These are phyloP conservation scores for Talaromyces marneffei DNA, from an alignment of 2,329 filamentous ascomycete species.

Conservation along the genomic window DNA sequence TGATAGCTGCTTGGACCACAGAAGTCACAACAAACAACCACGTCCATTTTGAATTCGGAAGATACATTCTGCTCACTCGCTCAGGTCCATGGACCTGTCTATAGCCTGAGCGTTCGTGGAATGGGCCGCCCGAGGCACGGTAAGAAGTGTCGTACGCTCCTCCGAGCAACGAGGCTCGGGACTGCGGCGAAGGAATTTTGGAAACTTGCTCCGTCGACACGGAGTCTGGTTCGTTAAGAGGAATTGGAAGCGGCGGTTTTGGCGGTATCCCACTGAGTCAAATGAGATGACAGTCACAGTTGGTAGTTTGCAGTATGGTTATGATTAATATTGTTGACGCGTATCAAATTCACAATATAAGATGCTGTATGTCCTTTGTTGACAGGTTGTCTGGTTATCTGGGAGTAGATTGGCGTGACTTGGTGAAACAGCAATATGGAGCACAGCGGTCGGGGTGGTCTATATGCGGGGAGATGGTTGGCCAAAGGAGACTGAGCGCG, in stretches of 20 bases:
- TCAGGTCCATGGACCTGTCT: constrained; percentile 30
- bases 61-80: constrained; percentile 56
- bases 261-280: constrained; percentile 22
- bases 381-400: background rate
- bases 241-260: constrained; percentile 1
- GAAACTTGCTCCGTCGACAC: constrained; percentile 33
- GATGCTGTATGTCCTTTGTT: background rate
- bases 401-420: background rate
- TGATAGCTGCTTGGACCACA: constrained; percentile 69
- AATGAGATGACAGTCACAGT: background rate
- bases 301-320: background rate
- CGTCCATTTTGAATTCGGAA: constrained; percentile 80
- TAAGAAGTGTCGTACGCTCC: constrained; percentile 49
- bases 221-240: constrained; percentile 27
- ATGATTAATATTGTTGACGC: background rate
- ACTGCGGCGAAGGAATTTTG: constrained; percentile 54
- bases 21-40: constrained; percentile 75
- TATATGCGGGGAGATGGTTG: background rate
- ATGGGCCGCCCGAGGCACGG: constrained; percentile 44
- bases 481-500: background rate
- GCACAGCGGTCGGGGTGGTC: background rate
- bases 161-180: constrained; percentile 55
- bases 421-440: constrained; percentile 2
- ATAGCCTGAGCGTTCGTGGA: constrained; percentile 50
- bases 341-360: background rate